Evolutionary conservation across 2,329 filamentous ascomycete genomes (phyloP).

Genomic region (Calonectria pauciramosa): DNA sequence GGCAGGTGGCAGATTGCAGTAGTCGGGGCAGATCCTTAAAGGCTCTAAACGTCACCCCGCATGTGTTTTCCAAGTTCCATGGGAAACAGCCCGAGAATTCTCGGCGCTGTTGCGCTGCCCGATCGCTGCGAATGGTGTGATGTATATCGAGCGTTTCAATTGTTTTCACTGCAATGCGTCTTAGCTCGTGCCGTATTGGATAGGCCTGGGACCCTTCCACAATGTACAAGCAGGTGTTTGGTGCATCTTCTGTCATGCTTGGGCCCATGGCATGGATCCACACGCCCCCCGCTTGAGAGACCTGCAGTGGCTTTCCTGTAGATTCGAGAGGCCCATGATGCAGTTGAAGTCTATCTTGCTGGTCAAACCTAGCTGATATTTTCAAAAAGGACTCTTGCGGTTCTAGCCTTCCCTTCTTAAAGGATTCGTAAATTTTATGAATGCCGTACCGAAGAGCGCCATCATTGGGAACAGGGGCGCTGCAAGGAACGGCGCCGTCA

Average conservation of each 20-base stretch:
- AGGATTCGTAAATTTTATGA: constrained; percentile 4
- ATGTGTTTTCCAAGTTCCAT: neutral
- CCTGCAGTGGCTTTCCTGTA: neutral
- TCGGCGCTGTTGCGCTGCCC: neutral
- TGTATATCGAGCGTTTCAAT: neutral
- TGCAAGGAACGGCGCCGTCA: neutral
- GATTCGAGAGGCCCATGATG: neutral
- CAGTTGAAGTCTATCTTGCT: neutral
- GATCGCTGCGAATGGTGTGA: neutral
- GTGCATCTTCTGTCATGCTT: neutral
- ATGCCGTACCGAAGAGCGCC: neutral
- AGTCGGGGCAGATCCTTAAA: neutral
- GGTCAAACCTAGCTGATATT: neutral
- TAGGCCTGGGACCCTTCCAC: neutral
- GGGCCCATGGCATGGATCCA: constrained; percentile 6
- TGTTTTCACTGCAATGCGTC: neutral
- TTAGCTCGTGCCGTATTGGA: neutral
- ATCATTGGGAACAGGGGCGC: neutral
- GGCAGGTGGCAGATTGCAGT: neutral
- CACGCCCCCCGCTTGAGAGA: neutral
- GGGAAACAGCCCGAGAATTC: neutral
- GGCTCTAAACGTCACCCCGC: neutral
- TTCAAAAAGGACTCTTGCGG: constrained; percentile 8
- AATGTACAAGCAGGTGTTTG: neutral
- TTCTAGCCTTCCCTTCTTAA: neutral